These are phyloP conservation scores for Aeschynomene evenia DNA, from an alignment of 306 rosid genomes.

Conservation along the genomic window DNA sequence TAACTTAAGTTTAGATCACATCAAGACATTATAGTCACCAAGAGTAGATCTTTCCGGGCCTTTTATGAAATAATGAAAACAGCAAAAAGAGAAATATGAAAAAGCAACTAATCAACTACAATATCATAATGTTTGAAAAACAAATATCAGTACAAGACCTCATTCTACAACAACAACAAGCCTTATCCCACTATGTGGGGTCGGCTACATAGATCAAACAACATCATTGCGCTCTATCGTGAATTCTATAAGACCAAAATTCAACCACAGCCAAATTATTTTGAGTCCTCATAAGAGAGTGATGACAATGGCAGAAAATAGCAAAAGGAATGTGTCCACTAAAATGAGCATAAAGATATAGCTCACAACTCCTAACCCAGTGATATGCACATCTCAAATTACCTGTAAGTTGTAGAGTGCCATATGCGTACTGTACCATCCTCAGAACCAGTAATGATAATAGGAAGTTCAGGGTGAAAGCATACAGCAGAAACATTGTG, in stretches of 20 bases:
- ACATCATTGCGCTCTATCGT: too few relatives aligned
- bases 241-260: not conserved
- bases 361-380: conserved; percentile 7
- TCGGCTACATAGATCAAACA: too few relatives aligned
- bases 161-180: too few relatives aligned
- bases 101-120: conserved; percentile 7
- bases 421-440: conserved; percentile 99
- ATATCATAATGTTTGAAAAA: conserved; percentile 8
- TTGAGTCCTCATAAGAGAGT: not conserved
- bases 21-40: conserved; percentile 9
- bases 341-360: conserved; percentile 26
- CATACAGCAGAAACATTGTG: conserved; percentile 99
- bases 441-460: conserved; percentile 96
- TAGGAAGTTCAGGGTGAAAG: conserved; percentile 98
- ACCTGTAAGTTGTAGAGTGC: conserved; percentile 99
- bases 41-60: not conserved
- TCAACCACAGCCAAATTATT: conserved; percentile 17
- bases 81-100: not conserved
- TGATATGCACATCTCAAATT: conserved; percentile 31
- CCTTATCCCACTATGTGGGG: too few relatives aligned
- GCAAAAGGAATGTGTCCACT: conserved; percentile 10
- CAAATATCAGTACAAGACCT: not conserved
- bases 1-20: conserved; percentile 16
- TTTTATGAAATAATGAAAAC: conserved; percentile 15
- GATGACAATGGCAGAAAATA: conserved; percentile 12